Base-by-base conservation (phyloP, 805 yeast genomes). In the Cyberlindnera mrakii region DNA sequence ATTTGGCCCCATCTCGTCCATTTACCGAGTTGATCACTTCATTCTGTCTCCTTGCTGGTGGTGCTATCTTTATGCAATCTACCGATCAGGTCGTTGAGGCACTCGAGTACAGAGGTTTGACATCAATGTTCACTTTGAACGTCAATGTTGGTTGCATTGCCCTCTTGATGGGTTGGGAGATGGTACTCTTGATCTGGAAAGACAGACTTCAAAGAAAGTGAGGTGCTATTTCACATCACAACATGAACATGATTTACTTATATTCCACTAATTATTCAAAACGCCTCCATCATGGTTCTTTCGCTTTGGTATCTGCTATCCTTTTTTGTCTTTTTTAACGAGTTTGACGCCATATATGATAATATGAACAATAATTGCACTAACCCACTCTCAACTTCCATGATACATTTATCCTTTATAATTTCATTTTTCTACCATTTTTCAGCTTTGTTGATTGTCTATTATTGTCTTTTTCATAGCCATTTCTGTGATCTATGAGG, bases 71-170 rank as follows among this genome's bases (percentile, higher is more conserved):
- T 62, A 88, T 90, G 90, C 87, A 88, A 62, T 81, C 93, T 43
- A 85, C 95, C 35, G 91, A 86, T 57, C 95, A 93, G 53, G 78
- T 86, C 6, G 79, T 93, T 29, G 79, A 77, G 53, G 90, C 87
- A 17, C 71, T 89, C 66, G 87, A 86, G 53, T 87, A 80, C 62
- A 74, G 89, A 54, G 96, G 96, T 4, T 70, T 81, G 47, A 86
- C 93, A 25, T 71, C 82, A 40, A 90, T 93, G 97, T 91, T 93
- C 65, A 85, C 93, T 1, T 75, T 91, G 58, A 93, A 91, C 60
- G 77, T 91, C 31, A 77, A 85, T 46, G 84, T 93, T 45, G 98
- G 98, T 10, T 45, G 79, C 37, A 73, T 84, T 30, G 77, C 91
- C 2, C 67, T 91, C 35, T 47, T 89, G 10, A 89, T 93, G 96